These are phyloP conservation scores for Daphne laureola DNA, from an alignment of 441 rosid species.

Conservation along the genomic window DNA sequence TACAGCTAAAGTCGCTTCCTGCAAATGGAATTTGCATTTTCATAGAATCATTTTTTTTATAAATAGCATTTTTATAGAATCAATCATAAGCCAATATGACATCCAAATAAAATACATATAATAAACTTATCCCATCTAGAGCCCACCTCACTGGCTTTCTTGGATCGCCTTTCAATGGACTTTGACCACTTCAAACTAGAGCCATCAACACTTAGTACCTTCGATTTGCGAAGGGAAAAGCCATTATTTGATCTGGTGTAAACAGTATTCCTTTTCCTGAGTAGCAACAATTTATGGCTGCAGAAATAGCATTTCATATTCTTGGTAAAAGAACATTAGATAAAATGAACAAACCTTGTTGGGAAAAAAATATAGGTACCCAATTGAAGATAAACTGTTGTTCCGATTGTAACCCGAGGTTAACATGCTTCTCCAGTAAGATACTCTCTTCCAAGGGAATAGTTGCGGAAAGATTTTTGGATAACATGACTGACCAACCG, in stretches of 20 bases:
- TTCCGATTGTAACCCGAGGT: conserved; percentile 30
- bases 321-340: conserved; percentile 16
- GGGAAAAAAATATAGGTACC: conserved; percentile 37
- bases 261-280: conserved; percentile 71
- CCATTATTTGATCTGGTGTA: conserved; percentile 86
- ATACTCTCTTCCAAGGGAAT: conserved; percentile 89
- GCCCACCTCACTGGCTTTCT: conserved; percentile 89
- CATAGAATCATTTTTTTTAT: no score
- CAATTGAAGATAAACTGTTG: conserved; percentile 46
- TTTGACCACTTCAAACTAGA: conserved; percentile 94
- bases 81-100: conserved; percentile 8
- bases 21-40: conserved; percentile 15
- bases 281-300: conserved; percentile 54
- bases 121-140: background rate
- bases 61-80: no score
- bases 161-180: conserved; percentile 75
- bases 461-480: conserved; percentile 58
- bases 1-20: conserved; percentile 94
- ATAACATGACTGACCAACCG: conserved; percentile 18
- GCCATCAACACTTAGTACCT: conserved; percentile 87
- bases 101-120: background rate
- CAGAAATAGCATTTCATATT: conserved; percentile 16
- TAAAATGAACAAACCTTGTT: conserved; percentile 18
- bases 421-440: conserved; percentile 50
- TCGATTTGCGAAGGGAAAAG: conserved; percentile 78